Conservation (phyloP, 148 eudicot species). For the Rhododendron henanense region DNA sequence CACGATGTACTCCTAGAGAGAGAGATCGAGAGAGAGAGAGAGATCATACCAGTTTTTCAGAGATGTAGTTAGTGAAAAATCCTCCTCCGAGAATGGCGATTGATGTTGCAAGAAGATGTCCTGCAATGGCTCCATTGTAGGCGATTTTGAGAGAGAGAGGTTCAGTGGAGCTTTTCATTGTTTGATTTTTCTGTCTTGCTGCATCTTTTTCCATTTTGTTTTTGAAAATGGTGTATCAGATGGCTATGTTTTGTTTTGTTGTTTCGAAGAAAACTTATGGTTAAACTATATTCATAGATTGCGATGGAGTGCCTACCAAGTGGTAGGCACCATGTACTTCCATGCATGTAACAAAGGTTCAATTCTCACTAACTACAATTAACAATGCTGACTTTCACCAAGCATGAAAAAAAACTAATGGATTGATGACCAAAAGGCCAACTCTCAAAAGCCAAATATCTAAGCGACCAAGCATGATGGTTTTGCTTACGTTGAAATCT, state of each 20-base stretch:
- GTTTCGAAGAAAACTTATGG: not conserved
- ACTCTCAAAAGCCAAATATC: not conserved
- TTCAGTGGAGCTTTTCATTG: not conserved
- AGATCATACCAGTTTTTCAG: conserved; percentile 74
- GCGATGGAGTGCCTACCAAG: no score
- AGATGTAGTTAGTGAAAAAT: conserved; percentile 83
- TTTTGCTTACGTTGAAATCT: not conserved
- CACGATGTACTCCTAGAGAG: not conserved
- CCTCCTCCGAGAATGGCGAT: conserved; percentile 89
- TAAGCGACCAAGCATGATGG: not conserved
- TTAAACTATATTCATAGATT: not conserved
- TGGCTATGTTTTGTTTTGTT: not conserved
- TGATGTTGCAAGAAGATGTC: conserved; percentile 78
- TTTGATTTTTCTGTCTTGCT: not conserved
- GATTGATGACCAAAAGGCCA: not conserved
- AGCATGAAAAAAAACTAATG: not conserved
- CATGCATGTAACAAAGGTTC: not conserved
- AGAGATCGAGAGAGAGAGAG: not conserved
- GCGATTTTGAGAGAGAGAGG: not conserved
- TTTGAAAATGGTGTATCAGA: not conserved
- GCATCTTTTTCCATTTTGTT: not conserved
- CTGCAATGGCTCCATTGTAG: conserved; percentile 75
- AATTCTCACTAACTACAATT: not conserved
- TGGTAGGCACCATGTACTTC: no score
- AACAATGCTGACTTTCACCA: not conserved